Evolutionary conservation across 768 basidiomycete genomes (phyloP).

Genomic region (Suillus decipiens): DNA sequence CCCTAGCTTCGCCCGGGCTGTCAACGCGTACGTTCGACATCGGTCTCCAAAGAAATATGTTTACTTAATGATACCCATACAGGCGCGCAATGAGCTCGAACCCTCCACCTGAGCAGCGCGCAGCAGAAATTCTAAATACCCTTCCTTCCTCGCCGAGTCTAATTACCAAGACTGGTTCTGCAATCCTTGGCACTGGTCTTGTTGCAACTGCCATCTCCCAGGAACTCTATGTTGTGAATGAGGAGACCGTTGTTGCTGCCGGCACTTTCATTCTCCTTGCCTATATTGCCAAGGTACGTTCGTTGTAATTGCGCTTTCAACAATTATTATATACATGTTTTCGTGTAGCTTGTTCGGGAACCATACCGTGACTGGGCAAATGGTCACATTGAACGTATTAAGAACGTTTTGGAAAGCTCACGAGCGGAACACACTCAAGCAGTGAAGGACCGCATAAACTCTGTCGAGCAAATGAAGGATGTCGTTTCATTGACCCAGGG

Average conservation of each 20-base stretch:
- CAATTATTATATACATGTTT: slow-evolving; percentile 17
- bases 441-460: slow-evolving; percentile 89
- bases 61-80: slow-evolving; percentile 16
- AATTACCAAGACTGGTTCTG: slow-evolving; percentile 93
- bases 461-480: slow-evolving; percentile 93
- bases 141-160: slow-evolving; percentile 82
- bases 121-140: slow-evolving; percentile 86
- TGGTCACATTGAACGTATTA: slow-evolving; percentile 83
- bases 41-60: slow-evolving; percentile 8
- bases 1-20: slow-evolving; percentile 46
- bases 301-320: neutral
- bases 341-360: slow-evolving; percentile 64
- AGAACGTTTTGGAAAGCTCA: slow-evolving; percentile 75
- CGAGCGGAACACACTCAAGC: slow-evolving; percentile 90
- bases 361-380: slow-evolving; percentile 95
- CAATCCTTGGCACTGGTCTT: slow-evolving; percentile 87
- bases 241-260: slow-evolving; percentile 87
- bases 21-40: slow-evolving; percentile 46
- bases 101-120: slow-evolving; percentile 82
- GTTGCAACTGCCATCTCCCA: slow-evolving; percentile 92
- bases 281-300: slow-evolving; percentile 75
- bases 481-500: slow-evolving; percentile 88
- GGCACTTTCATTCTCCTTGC: slow-evolving; percentile 83
- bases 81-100: slow-evolving; percentile 72
- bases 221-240: slow-evolving; percentile 97